Base-by-base conservation (phyloP, 257 asterid genomes). In the Sherardia arvensis region DNA sequence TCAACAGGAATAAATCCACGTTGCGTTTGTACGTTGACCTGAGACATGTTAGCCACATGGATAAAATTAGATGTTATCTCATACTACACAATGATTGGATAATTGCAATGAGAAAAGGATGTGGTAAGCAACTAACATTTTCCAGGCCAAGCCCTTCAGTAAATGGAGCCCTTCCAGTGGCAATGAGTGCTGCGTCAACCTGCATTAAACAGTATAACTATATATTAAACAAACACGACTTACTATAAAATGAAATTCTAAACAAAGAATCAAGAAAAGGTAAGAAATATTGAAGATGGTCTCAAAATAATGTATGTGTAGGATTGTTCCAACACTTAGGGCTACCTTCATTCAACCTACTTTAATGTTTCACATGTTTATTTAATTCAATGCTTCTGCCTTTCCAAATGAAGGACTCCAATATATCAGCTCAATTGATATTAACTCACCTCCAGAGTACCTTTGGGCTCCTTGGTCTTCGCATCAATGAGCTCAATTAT, bases 171-270 rank as follows among this genome's bases (percentile, higher is more conserved):
- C 97, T 89, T 75, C 99, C 97, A 2, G 99, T 92, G 61, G 99
- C 97, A 81, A 92, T 92, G 69, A 92, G 91, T 61, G 97, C 95
- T 33, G 97, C 97, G 87, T 92, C 99, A 47, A 92, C 96, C 99
- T 92, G 87, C 71, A 69, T 61, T 60, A 34, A 67, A 36, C 53
- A 65, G 62, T 38, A 32, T 15, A 49, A 30, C 28, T 9, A 15
- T 45, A 64, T 60, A 34, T 25, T 33, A 64, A 43, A 32, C 30
- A 17, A 48, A 11, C 2, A 32, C 4, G 34, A 32, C 34, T 32
- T 29, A 72, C 64, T 14, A 40, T 23, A 5, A 43, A 15, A 12
- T 26, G 26, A 20, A 29, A 29, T 25, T 28, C 28, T 25, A 57
- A 63, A 45, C 8, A 25, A 17, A 17, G 57, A 36, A 17, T 5